Conservation (phyloP, 805 yeast species). For the Kurtzmaniella cleridarum region DNA sequence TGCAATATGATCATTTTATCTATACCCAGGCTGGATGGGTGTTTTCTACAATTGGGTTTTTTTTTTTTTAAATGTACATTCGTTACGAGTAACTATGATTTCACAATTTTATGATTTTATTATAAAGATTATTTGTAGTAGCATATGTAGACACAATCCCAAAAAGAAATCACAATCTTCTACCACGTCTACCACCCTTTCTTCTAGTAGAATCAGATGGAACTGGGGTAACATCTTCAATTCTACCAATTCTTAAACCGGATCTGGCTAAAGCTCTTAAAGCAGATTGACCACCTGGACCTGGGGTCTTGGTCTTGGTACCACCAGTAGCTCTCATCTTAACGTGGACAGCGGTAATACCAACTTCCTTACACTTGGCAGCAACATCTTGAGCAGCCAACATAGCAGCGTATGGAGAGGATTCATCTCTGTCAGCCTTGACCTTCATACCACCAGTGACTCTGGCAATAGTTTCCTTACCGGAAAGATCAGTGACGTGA, state of each 20-base stretch:
- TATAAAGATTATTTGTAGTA: no score
- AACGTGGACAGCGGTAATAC: conserved; percentile 98
- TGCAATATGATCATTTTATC: no score
- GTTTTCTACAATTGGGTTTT: no score
- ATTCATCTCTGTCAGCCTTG: conserved; percentile 99
- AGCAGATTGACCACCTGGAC: conserved; percentile 99
- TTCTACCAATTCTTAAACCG: conserved; percentile 99
- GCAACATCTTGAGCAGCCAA: conserved; percentile 99
- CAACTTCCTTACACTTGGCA: conserved; percentile 97
- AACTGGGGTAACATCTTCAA: conserved; percentile 99
- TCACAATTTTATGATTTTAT: no score
- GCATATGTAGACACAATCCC: background rate
- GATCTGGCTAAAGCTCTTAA: conserved; percentile 99
- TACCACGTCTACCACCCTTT: conserved; percentile 99
- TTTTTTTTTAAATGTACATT: no score
- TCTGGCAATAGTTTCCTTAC: conserved; percentile 99
- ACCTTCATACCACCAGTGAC: conserved; percentile 99
- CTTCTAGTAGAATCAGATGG: conserved; percentile 99
- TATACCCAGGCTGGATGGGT: no score
- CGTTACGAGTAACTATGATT: no score
- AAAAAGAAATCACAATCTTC: conserved; percentile 74
- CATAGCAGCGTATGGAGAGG: conserved; percentile 99
- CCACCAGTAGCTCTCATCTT: conserved; percentile 99
- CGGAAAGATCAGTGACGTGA: conserved; percentile 98
- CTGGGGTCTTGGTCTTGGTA: conserved; percentile 99